Conservation (phyloP, 768 basidiomycete genomes). For the Mrakia hoshinonis region DNA sequence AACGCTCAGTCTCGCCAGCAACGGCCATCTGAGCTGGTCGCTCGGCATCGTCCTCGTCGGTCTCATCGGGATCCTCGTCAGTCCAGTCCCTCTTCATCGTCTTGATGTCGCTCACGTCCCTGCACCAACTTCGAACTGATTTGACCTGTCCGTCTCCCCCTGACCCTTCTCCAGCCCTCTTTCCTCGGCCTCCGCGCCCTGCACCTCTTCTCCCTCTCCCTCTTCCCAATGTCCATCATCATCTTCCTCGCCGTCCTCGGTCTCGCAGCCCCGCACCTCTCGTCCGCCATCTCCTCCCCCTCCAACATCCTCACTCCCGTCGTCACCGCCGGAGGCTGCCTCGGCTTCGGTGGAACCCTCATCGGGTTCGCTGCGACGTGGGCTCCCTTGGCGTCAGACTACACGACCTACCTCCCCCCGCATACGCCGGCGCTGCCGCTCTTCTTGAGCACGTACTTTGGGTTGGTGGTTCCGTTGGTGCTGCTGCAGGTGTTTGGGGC, state of each 20-base stretch:
- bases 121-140: no score
- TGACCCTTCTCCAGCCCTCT: constrained; percentile 36
- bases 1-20: constrained; percentile 50
- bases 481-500: constrained; percentile 39
- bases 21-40: constrained; percentile 48
- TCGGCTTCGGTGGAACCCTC: constrained; percentile 38
- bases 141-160: no score
- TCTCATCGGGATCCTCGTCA: constrained; percentile 37
- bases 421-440: constrained; percentile 33
- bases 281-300: constrained; percentile 8
- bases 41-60: constrained; percentile 61
- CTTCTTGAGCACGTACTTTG: constrained; percentile 37
- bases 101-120: constrained; percentile 1
- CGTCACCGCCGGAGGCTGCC: constrained; percentile 34
- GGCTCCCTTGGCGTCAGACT: constrained; percentile 39
- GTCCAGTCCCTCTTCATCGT: constrained; percentile 9
- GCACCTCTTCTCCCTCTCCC: constrained; percentile 36
- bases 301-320: constrained; percentile 9
- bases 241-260: constrained; percentile 37
- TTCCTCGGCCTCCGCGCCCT: constrained; percentile 39
- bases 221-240: constrained; percentile 38
- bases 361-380: constrained; percentile 40
- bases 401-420: constrained; percentile 37
- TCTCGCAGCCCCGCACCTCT: constrained; percentile 31
- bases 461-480: constrained; percentile 36